Percentiles rank a stretch among this genome's conserved stretches.
Conservation (phyloP, 2,329 filamentous ascomycete genomes). For the Elsinoe australis region DNA sequence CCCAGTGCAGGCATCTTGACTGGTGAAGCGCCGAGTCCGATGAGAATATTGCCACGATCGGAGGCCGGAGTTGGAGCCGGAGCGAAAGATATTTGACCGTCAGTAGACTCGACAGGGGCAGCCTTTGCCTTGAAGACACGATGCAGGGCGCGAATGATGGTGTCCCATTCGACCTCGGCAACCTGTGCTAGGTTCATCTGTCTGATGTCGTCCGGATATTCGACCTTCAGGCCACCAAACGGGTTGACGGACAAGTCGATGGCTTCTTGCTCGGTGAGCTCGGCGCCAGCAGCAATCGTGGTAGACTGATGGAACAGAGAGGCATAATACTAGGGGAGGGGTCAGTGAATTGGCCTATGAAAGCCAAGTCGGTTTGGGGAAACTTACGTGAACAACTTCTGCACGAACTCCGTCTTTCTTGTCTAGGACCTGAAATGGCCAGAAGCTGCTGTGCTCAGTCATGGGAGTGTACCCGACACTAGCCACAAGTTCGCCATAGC, state of each 20-base stretch:
- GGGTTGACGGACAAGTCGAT: conserved; percentile 19
- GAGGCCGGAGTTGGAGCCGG: background rate
- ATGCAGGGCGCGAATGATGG: conserved; percentile 16
- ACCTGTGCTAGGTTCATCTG: conserved; percentile 23
- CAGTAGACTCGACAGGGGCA: too few relatives aligned
- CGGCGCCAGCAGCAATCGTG: background rate
- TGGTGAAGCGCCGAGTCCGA: too few relatives aligned
- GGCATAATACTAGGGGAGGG: conserved; percentile 23
- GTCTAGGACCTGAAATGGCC: conserved; percentile 29
- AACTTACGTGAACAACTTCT: conserved; percentile 25
- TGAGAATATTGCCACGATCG: too few relatives aligned
- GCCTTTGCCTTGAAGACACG: conserved; percentile 1
- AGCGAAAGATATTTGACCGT: background rate
- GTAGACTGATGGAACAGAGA: conserved; percentile 24
- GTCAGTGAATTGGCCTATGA: conserved; percentile 7
- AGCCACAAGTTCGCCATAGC: conserved; percentile 22
- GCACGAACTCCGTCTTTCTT: conserved; percentile 22
- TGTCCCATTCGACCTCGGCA: conserved; percentile 25
- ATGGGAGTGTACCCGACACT: conserved; percentile 25
- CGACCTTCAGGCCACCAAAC: conserved; percentile 26
- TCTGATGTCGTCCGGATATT: conserved; percentile 23
- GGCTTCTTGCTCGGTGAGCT: conserved; percentile 20
- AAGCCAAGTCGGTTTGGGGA: background rate
- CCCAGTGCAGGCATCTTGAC: too few relatives aligned
- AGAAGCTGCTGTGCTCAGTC: conserved; percentile 20